Base-by-base conservation (phyloP, 83 land plant genomes). In the Picea abies region DNA sequence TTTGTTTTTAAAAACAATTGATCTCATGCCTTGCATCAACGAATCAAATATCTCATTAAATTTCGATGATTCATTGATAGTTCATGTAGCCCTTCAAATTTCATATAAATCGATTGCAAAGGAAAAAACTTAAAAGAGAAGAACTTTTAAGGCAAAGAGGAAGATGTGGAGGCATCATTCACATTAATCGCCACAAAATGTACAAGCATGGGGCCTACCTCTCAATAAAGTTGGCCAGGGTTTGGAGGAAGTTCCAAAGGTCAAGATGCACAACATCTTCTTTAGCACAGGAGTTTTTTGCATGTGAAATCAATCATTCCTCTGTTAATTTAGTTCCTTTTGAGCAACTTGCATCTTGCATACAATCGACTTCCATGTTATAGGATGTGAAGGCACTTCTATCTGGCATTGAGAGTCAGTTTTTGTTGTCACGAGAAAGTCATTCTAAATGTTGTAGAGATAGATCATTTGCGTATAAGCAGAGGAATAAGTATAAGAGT, bases 61-160 rank as follows among this genome's bases (percentile, higher is more conserved):
- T 29, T 29, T 0, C 29, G 29, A 29, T 29, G 29, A 29, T 29
- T 29, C 29, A 29, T 29, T 29, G 29, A 29, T 29, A 29, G 29
- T 29, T 29, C 29, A 29, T 29, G 29, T 29, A 29, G 29, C 29
- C 29, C 29, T 29, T 29, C 29, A 29, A 29, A 29, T 29, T 29
- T 29, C 29, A 0, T 29, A 0, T 29, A 86, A 91, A 89, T 68
- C 84, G 91, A 39, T 81, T 97, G 60, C 95, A 91, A 82, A 91
- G 91, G 91, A 98, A 94, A 66, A 96, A 87, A 84, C 71, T 92
- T 12, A 92, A 93, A 80, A 89, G 99, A 44, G 99, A 93, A 39
- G 99, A 96, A 73, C 91, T 89, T 89, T 73, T 97, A 78, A 90
- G 85, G 87, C 93, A 89, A 78, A 93, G 97, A 84, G 93, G 93